These are phyloP conservation scores for Pyrus betulifolia DNA, from an alignment of 306 rosid genomes.

Conservation along the genomic window DNA sequence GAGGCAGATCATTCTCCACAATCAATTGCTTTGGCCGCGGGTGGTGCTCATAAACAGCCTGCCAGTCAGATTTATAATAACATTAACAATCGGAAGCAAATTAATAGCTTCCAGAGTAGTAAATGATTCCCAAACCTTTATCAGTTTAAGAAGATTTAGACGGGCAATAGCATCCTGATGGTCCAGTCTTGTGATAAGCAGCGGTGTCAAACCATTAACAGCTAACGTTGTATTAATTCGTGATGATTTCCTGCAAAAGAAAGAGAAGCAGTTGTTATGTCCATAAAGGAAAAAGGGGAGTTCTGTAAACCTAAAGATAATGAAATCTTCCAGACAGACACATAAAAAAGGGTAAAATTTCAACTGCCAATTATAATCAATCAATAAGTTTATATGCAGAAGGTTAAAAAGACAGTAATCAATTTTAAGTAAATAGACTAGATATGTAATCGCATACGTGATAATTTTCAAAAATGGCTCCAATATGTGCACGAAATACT, in stretches of 20 bases:
- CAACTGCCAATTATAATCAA: no score
- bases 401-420: not conserved
- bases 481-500: constrained; percentile 87
- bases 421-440: not conserved
- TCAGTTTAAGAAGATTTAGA: constrained; percentile 91
- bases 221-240: constrained; percentile 95
- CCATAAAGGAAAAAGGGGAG: not conserved
- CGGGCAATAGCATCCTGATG: constrained; percentile 99
- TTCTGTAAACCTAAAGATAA: not conserved
- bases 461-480: constrained; percentile 97
- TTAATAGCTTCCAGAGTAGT: not conserved
- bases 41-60: constrained; percentile 98
- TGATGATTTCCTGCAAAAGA: constrained; percentile 77
- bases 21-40: constrained; percentile 98
- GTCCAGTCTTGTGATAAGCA: constrained; percentile 88
- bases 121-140: constrained; percentile 47
- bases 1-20: constrained; percentile 95
- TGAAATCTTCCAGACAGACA: not conserved
- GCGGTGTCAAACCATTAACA: constrained; percentile 89
- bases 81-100: not conserved
- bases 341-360: not conserved
- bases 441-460: constrained; percentile 49
- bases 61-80: constrained; percentile 11
- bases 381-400: not conserved
- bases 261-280: not conserved